Evolutionary conservation across 176 grass and related monocot genomes (phyloP).

Genomic region (Triticum timopheevii): DNA sequence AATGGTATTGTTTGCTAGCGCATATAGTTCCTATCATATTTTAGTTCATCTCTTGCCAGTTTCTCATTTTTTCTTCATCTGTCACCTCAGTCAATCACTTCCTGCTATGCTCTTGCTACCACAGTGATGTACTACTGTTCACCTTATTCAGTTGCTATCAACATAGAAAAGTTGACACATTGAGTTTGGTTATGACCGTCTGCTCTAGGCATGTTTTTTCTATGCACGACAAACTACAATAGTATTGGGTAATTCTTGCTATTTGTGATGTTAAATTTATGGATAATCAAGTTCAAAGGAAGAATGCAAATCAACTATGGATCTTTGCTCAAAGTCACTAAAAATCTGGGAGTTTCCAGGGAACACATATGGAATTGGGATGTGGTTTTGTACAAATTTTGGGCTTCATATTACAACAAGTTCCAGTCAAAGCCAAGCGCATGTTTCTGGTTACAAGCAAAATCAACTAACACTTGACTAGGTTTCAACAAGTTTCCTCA

Average conservation of each 20-base stretch:
- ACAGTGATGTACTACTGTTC: slow-evolving; percentile 20
- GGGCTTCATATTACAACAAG: slow-evolving; percentile 2
- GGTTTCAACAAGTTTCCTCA: not conserved
- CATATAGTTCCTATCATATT: slow-evolving; percentile 33
- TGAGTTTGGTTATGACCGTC: not conserved
- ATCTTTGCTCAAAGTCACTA: not conserved
- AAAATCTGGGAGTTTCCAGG: slow-evolving; percentile 5
- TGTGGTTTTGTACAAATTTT: slow-evolving; percentile 9
- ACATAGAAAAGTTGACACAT: not conserved
- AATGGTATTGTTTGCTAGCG: slow-evolving; percentile 70
- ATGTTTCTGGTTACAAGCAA: slow-evolving; percentile 14
- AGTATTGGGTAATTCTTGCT: not conserved
- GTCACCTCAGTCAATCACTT: slow-evolving; percentile 12
- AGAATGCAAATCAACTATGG: not conserved
- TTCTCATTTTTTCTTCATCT: slow-evolving; percentile 5
- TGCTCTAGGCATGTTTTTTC: not conserved
- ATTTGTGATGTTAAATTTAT: not conserved
- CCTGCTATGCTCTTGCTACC: not conserved
- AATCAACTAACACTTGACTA: not conserved
- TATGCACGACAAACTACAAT: slow-evolving; percentile 8
- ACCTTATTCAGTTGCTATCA: slow-evolving; percentile 9
- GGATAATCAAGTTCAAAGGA: slow-evolving; percentile 1
- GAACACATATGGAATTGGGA: not conserved
- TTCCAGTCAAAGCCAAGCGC: not conserved
- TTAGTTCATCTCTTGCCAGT: slow-evolving; percentile 9